Evolutionary conservation across 139 green algal species (phyloP).

Genomic region (Raphidocelis subcapitata): DNA sequence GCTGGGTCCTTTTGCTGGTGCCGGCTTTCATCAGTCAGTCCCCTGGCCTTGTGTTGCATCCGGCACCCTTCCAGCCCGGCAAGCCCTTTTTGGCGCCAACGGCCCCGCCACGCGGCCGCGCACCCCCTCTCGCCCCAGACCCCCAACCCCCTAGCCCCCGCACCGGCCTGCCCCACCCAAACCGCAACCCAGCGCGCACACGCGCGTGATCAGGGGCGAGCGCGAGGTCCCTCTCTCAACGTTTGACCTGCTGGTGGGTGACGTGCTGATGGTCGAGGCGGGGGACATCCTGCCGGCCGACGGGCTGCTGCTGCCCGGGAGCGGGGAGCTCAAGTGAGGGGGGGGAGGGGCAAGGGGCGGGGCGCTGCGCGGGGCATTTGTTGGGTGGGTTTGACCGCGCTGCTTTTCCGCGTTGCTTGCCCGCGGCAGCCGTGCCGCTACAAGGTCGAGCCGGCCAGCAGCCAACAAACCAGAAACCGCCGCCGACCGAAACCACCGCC

Average conservation of each 20-base stretch:
- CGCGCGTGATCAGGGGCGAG: slow-evolving; percentile 60
- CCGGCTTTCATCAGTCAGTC: too few relatives aligned
- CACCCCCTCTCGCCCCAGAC: too few relatives aligned
- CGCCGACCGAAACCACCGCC: too few relatives aligned
- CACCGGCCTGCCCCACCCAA: neutral
- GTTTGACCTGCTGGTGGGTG: slow-evolving; percentile 72
- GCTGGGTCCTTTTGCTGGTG: too few relatives aligned
- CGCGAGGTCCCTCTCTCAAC: slow-evolving; percentile 44
- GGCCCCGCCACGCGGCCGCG: too few relatives aligned
- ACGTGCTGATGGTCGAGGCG: slow-evolving; percentile 77
- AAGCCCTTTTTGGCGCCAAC: too few relatives aligned
- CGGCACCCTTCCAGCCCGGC: too few relatives aligned
- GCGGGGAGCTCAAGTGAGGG: slow-evolving; percentile 63
- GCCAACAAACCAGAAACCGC: too few relatives aligned
- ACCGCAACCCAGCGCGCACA: slow-evolving; percentile 38
- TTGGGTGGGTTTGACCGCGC: neutral
- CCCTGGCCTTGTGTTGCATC: too few relatives aligned
- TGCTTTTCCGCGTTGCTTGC: too few relatives aligned
- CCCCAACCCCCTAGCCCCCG: neutral
- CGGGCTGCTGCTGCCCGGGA: slow-evolving; percentile 61
- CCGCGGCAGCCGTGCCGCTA: neutral
- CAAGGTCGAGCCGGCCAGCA: too few relatives aligned
- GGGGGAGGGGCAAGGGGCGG: neutral
- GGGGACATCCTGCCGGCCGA: slow-evolving; percentile 86
- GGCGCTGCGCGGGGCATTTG: neutral